Evolutionary conservation across 768 basidiomycete genomes (phyloP), one percentile per base, ranked within the genome.

Genomic region (Naematelia aurantialba): DNA sequence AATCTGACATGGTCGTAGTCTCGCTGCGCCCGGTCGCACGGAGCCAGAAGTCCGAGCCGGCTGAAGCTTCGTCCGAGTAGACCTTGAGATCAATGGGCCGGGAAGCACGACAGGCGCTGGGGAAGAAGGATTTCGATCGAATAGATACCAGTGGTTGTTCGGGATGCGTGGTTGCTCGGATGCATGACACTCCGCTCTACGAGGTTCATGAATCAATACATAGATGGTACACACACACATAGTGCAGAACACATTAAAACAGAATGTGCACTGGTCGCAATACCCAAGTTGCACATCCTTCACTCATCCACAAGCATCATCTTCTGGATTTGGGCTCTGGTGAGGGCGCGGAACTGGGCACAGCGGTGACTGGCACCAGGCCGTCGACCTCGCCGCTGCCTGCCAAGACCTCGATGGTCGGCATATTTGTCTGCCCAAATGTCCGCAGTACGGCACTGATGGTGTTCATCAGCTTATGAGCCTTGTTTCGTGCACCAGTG

Each of bases 1-100:
- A 5, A 49, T n/a, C 24, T 39, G 19, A 54, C 34, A 30, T 3
- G 27, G 22, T 5, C 14, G 5, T 29, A 69, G 65, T 52, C 3
- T 52, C 54, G 21, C 46, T 67, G 26, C 56, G 51, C n/a, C 56
- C 66, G 17, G 60, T 69, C 61, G 50, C 45, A 13, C 45, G 65
- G 4, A 52, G 59, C 12, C 55, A 59, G 48, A 60, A 61, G 44
- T 53, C 31, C 19, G 63, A 61, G 56, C 52, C 45, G 1, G 45
- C 22, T 17, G 39, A 14, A 1, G 47, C 44, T 29, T 45, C 48
- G 5, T 22, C 45, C 22, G 63, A 61, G 29, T 26, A 58, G 42
- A 45, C 12, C n/a, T 39, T n/a, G n/a, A n/a, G n/a, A 39, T 39
- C 8, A 39, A 8, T 39, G 34, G 8, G 34, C 8, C 34, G 34